Evolutionary conservation across 768 basidiomycete species (phyloP).

Genomic region (Hirschioporus abietinus): DNA sequence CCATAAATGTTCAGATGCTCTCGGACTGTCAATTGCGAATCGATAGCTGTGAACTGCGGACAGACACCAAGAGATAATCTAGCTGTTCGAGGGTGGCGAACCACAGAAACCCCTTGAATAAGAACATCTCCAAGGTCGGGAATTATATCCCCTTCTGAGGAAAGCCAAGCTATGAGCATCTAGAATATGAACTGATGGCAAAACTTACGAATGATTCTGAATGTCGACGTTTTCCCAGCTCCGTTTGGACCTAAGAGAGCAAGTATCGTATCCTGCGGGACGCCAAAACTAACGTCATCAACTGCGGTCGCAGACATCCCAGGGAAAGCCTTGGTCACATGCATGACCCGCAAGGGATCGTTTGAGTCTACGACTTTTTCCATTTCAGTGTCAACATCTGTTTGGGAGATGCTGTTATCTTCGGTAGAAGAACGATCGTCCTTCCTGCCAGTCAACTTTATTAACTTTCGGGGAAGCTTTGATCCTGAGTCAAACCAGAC

Average conservation of each 20-base stretch:
- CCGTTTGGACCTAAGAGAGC: constrained; percentile 79
- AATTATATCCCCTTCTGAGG: constrained; percentile 56
- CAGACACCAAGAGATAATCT: constrained; percentile 73
- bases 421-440: background rate
- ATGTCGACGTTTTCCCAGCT: constrained; percentile 78
- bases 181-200: background rate
- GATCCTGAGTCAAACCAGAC: constrained; percentile 73
- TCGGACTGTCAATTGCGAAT: constrained; percentile 68
- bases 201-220: constrained; percentile 70
- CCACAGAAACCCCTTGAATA: constrained; percentile 61
- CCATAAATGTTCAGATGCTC: constrained; percentile 74
- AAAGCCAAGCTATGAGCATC: constrained; percentile 5
- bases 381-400: constrained; percentile 54
- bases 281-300: constrained; percentile 67
- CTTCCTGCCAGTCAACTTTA: constrained; percentile 16
- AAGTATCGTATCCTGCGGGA: constrained; percentile 58
- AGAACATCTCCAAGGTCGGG: constrained; percentile 66
- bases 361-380: constrained; percentile 39
- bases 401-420: background rate
- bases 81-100: constrained; percentile 57
- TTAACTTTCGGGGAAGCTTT: constrained; percentile 35
- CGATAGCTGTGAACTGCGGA: constrained; percentile 82
- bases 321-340: constrained; percentile 57
- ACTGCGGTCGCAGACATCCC: constrained; percentile 42
- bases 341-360: constrained; percentile 58